These are phyloP conservation scores for Penicillium malachiteum DNA, from an alignment of 495 filamentous ascomycete genomes.

Conservation along the genomic window DNA sequence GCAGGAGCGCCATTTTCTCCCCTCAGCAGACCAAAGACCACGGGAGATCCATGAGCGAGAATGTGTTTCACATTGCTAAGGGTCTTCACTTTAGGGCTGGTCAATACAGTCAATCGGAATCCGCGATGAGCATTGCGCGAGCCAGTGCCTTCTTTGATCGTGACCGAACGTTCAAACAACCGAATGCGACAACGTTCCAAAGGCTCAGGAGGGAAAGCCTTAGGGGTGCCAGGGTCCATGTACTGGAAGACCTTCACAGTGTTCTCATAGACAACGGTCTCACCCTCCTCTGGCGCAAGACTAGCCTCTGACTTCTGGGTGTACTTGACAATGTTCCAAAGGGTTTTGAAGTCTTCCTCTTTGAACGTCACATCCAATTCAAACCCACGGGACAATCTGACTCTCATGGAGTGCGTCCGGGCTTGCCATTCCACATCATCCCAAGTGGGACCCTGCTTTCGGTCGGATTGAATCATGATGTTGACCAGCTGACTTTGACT, in stretches of 20 bases:
- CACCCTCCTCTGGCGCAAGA: constrained; percentile 63
- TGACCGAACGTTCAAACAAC: constrained; percentile 67
- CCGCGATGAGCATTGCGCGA: constrained; percentile 68
- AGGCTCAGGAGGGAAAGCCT: constrained; percentile 71
- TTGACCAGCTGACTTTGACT: constrained; percentile 76
- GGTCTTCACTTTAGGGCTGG: constrained; percentile 70
- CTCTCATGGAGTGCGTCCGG: constrained; percentile 55
- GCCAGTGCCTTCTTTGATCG: constrained; percentile 64
- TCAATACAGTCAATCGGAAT: constrained; percentile 71
- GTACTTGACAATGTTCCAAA: constrained; percentile 82
- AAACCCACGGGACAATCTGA: constrained; percentile 69
- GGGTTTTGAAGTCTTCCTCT: constrained; percentile 68
- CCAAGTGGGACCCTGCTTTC: constrained; percentile 70
- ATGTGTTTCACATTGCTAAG: constrained; percentile 69
- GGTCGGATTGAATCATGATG: constrained; percentile 67
- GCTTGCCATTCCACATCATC: constrained; percentile 74
- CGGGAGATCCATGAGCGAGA: constrained; percentile 56
- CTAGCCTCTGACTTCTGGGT: constrained; percentile 68
- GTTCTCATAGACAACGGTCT: constrained; percentile 62
- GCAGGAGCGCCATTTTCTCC: constrained; percentile 65
- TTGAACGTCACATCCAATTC: constrained; percentile 64
- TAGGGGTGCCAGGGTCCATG: constrained; percentile 64
- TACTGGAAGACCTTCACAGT: constrained; percentile 70
- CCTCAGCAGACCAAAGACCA: constrained; percentile 71
- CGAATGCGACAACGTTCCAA: constrained; percentile 64